Evolutionary conservation across 306 rosid species (phyloP).

Genomic region (Cicer cuneatum): DNA sequence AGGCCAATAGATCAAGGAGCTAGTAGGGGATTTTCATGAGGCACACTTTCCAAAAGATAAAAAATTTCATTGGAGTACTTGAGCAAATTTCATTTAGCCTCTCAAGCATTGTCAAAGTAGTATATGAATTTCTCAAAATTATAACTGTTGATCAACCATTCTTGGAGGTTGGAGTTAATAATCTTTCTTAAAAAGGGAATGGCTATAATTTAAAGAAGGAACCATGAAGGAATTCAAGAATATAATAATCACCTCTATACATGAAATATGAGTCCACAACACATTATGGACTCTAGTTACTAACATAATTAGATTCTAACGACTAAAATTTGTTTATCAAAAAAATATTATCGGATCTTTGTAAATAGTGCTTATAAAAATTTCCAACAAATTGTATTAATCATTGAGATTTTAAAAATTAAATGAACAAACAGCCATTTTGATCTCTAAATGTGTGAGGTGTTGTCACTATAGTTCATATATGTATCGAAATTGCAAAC

Average conservation of each 20-base stretch:
- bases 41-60: conserved; percentile 3
- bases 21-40: neutral
- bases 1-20: conserved; percentile 6
- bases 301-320: neutral
- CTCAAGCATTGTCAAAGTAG: neutral
- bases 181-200: neutral
- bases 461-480: too few species aligned
- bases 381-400: neutral
- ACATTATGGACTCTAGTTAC: neutral
- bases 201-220: conserved; percentile 8
- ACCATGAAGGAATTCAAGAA: neutral
- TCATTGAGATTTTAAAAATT: neutral
- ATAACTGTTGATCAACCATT: conserved; percentile 17
- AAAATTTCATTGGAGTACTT: conserved; percentile 13
- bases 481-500: too few species aligned
- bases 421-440: too few species aligned
- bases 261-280: neutral
- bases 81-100: neutral
- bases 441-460: neutral
- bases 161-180: neutral
- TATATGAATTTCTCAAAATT: conserved; percentile 24
- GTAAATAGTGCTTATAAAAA: neutral
- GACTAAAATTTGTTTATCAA: neutral
- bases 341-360: neutral
- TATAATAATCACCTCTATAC: neutral